Percentiles rank a stretch among this genome's conserved stretches.
These are phyloP conservation scores for Calamus simplicifolius DNA, from an alignment of 176 grass and related monocot genomes.

Conservation along the genomic window DNA sequence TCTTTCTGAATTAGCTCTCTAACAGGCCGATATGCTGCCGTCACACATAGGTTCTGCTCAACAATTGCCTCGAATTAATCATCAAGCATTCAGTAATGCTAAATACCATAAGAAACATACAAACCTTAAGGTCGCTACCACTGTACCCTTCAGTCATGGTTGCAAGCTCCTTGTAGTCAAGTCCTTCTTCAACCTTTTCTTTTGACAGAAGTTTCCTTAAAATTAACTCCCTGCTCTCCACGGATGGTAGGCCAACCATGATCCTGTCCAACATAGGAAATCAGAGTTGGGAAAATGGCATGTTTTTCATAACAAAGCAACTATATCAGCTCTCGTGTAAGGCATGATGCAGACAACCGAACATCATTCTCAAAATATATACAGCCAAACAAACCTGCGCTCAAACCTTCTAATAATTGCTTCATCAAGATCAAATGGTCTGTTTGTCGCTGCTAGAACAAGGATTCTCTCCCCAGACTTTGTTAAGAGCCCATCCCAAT, in stretches of 20 bases:
- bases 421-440: conserved; percentile 98
- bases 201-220: conserved; percentile 74
- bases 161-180: conserved; percentile 88
- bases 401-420: conserved; percentile 97
- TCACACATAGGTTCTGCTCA: not conserved
- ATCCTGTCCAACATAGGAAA: conserved; percentile 47
- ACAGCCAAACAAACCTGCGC: conserved; percentile 50
- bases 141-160: conserved; percentile 79
- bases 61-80: conserved; percentile 1
- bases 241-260: conserved; percentile 88
- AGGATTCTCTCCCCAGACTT: conserved; percentile 75
- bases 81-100: not conserved
- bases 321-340: no score
- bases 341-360: no score
- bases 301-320: no score
- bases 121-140: conserved; percentile 95
- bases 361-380: not conserved
- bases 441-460: conserved; percentile 94
- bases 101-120: conserved; percentile 2
- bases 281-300: not conserved
- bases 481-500: conserved; percentile 87
- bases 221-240: conserved; percentile 79
- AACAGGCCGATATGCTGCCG: conserved; percentile 11
- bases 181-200: conserved; percentile 46
- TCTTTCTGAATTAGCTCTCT: conserved; percentile 11